Conservation (phyloP, 495 filamentous ascomycete species). For the Aeminium ludgeri region DNA sequence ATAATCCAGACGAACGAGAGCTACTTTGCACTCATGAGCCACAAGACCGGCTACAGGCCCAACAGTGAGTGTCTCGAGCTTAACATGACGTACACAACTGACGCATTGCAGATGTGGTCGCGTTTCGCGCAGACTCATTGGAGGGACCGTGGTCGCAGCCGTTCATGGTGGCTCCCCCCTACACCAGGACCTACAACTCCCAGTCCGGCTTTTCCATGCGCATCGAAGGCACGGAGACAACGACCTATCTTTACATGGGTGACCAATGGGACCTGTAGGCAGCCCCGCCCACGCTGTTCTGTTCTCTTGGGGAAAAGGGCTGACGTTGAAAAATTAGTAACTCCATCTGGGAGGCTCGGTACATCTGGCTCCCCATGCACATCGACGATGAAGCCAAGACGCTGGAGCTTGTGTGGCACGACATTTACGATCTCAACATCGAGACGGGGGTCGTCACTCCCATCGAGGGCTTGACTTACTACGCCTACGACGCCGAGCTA, state of each 20-base stretch:
- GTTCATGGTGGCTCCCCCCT: constrained; percentile 30
- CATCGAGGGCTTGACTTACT: constrained; percentile 29
- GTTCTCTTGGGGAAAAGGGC: too few relatives aligned
- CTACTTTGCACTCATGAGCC: constrained; percentile 32
- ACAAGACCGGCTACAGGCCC: constrained; percentile 32
- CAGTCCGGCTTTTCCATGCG: constrained; percentile 34
- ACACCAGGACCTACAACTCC: constrained; percentile 35
- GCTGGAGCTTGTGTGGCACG: constrained; percentile 28
- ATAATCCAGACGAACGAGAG: constrained; percentile 30
- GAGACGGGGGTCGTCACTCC: constrained; percentile 31
- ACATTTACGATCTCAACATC: constrained; percentile 30
- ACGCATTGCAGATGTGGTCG: constrained; percentile 26
- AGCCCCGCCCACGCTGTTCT: too few relatives aligned
- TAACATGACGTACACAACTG: not conserved
- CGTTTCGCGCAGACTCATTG: constrained; percentile 30
- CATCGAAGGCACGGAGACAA: constrained; percentile 31
- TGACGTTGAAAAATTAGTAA: too few relatives aligned
- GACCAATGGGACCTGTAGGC: constrained; percentile 31
- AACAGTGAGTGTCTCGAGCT: constrained; percentile 22
- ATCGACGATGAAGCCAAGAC: constrained; percentile 20
- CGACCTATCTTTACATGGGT: constrained; percentile 35
- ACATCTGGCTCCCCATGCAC: constrained; percentile 36
- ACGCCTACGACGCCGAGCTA: constrained; percentile 25
- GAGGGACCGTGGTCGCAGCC: constrained; percentile 37
- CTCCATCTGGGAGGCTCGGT: constrained; percentile 34